Evolutionary conservation across 345 rosid genomes (phyloP).

Genomic region (Eucalyptus victrix): DNA sequence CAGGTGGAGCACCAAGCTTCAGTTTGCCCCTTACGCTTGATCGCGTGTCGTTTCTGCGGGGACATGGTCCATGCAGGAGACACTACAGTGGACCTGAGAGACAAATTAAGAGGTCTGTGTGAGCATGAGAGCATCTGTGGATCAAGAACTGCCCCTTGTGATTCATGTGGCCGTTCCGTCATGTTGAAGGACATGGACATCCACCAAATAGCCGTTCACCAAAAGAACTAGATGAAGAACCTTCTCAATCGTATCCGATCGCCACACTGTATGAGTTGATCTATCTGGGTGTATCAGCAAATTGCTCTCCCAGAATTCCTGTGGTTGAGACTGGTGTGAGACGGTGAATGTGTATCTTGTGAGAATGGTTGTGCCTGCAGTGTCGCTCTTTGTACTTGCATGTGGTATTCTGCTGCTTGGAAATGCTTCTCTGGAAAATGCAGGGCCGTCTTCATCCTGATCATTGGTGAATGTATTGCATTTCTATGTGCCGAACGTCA

Average conservation of each 20-base stretch:
- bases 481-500: not conserved
- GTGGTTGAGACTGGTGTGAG: not conserved
- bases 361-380: no score
- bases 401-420: not conserved
- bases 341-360: no score
- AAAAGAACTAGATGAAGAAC: slow-evolving; percentile 27
- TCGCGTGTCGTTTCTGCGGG: slow-evolving; percentile 81
- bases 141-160: slow-evolving; percentile 89
- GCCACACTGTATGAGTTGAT: not conserved
- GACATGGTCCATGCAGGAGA: slow-evolving; percentile 91
- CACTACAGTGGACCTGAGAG: slow-evolving; percentile 55
- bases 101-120: slow-evolving; percentile 73
- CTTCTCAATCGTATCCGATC: not conserved
- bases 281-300: no score
- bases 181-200: slow-evolving; percentile 98
- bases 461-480: not conserved
- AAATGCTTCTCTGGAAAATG: not conserved
- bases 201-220: slow-evolving; percentile 87
- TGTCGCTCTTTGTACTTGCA: not conserved
- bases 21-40: slow-evolving; percentile 54
- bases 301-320: no score
- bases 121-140: slow-evolving; percentile 96
- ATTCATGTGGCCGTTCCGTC: slow-evolving; percentile 84
- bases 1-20: slow-evolving; percentile 85
- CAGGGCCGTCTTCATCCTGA: not conserved